Conservation (phyloP, 208 protist genomes). For the Novymonas esmeraldas region DNA sequence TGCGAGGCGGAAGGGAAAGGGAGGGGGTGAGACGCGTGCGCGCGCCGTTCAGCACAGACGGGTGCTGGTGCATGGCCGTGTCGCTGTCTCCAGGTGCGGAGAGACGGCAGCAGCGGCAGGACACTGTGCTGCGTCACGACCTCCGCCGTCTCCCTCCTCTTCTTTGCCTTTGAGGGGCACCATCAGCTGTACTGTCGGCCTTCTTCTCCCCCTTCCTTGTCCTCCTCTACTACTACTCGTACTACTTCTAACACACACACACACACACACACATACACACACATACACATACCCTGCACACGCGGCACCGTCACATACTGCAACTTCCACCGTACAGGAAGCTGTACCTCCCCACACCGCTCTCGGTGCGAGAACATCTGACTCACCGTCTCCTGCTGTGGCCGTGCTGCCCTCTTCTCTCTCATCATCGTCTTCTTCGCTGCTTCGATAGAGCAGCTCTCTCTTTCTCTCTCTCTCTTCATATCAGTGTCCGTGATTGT, state of each 20-base stretch:
- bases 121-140: neutral
- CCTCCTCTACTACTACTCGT: neutral
- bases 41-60: no score
- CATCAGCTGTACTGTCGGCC: neutral
- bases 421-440: neutral
- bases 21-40: no score
- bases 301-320: no score
- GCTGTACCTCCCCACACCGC: no score
- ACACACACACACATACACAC: neutral
- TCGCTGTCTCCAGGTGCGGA: no score
- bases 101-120: no score
- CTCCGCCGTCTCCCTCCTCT: neutral
- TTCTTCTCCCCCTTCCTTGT: neutral
- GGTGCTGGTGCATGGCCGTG: no score
- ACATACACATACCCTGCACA: no score
- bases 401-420: neutral
- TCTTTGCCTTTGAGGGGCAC: neutral
- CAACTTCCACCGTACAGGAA: no score
- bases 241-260: neutral
- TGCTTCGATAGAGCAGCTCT: no score
- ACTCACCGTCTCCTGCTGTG: neutral
- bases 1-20: no score
- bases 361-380: no score
- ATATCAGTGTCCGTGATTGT: neutral
- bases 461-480: constrained; percentile 3